Conservation (phyloP, 805 yeast genomes). For the Maudiozyma bulderi region DNA sequence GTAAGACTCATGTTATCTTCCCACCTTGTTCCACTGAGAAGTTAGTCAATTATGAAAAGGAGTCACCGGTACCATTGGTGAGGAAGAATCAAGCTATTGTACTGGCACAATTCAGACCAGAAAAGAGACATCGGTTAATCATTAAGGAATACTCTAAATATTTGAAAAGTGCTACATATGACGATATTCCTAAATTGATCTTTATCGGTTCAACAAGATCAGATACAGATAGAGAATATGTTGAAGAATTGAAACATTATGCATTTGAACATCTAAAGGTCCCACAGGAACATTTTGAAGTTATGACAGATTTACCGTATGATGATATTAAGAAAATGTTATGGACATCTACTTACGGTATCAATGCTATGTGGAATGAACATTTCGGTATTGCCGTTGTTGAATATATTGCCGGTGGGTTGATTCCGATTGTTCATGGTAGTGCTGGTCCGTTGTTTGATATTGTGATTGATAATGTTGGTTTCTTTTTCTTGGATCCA, state of each 20-base stretch:
- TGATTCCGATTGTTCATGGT: constrained; percentile 84
- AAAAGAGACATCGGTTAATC: constrained; percentile 75
- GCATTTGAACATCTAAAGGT: constrained; percentile 36
- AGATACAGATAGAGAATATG: constrained; percentile 50
- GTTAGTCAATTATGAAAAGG: constrained; percentile 18
- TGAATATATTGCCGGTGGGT: constrained; percentile 79
- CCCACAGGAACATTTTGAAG: constrained; percentile 35
- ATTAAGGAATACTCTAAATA: constrained; percentile 55
- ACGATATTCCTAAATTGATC: constrained; percentile 44
- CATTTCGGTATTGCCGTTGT: constrained; percentile 98
- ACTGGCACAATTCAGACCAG: constrained; percentile 91
- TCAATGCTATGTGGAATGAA: constrained; percentile 99
- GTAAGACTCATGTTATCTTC: constrained; percentile 43
- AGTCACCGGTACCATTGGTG: constrained; percentile 7
- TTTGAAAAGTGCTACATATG: constrained; percentile 19
- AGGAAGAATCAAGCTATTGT: constrained; percentile 32
- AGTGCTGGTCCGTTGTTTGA: constrained; percentile 92
- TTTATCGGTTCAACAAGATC: constrained; percentile 82
- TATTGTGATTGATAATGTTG: constrained; percentile 60
- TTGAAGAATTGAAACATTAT: constrained; percentile 37
- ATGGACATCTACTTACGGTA: constrained; percentile 54
- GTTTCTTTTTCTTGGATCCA: constrained; percentile 66
- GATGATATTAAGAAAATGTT: constrained; percentile 47
- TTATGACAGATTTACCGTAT: constrained; percentile 69
- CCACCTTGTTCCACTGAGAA: constrained; percentile 85